Conservation (phyloP, 2,329 filamentous ascomycete genomes). For the Apiospora phragmitis region DNA sequence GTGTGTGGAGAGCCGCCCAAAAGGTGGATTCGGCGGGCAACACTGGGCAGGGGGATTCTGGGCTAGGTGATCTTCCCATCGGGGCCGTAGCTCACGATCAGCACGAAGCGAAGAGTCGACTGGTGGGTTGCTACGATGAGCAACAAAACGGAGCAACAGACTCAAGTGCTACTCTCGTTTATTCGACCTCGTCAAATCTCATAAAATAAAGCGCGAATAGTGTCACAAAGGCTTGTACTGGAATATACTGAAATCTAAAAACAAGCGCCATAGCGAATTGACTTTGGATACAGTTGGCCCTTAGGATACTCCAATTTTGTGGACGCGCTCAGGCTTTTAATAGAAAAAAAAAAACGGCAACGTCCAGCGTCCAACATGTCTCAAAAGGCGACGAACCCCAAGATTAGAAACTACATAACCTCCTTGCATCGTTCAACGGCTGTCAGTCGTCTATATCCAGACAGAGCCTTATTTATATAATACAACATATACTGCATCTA, state of each 20-base stretch:
- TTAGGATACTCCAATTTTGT: neutral
- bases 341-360: neutral
- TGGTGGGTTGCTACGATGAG: neutral
- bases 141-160: neutral
- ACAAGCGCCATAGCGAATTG: neutral
- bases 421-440: neutral
- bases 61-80: neutral
- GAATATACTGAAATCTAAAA: neutral
- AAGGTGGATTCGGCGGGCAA: constrained; percentile 3
- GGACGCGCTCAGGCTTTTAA: constrained; percentile 8
- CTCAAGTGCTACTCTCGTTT: neutral
- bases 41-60: neutral
- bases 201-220: too few species aligned
- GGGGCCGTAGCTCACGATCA: neutral
- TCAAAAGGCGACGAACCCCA: neutral
- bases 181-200: too few species aligned
- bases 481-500: neutral
- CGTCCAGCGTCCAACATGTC: constrained; percentile 1
- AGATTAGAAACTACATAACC: neutral
- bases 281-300: neutral
- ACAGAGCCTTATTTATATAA: neutral
- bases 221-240: too few species aligned
- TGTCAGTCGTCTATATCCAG: neutral
- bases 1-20: neutral
- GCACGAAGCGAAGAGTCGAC: neutral